Evolutionary conservation across 163 green algal species (phyloP).

Genomic region (Chlamydomonas reinhardtii): DNA sequence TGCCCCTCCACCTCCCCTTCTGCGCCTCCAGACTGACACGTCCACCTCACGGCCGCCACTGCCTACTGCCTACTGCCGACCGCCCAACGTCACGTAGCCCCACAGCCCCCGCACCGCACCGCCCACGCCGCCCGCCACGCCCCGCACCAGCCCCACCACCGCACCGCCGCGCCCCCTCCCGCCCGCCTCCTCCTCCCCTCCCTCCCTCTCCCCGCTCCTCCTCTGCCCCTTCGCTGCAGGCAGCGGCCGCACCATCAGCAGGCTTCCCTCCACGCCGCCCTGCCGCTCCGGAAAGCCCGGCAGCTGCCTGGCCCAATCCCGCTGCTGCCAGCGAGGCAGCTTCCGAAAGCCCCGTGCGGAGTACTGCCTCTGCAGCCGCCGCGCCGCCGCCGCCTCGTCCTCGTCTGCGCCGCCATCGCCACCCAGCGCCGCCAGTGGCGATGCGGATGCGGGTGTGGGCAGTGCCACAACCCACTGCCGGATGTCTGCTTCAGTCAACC

Average conservation of each 20-base stretch:
- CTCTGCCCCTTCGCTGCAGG: background rate
- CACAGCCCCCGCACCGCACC: slow-evolving; percentile 7
- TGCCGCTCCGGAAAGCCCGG: slow-evolving; percentile 2
- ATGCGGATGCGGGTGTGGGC: background rate
- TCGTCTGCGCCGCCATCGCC: background rate
- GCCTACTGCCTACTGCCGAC: background rate
- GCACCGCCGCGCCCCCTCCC: background rate
- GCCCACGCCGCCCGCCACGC: background rate
- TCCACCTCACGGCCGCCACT: too few species aligned
- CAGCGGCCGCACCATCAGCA: background rate
- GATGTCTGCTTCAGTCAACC: slow-evolving; percentile 1
- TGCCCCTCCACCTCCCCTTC: too few species aligned
- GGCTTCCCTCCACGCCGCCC: background rate
- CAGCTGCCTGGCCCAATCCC: slow-evolving; percentile 4
- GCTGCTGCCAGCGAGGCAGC: background rate
- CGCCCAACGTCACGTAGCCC: slow-evolving; percentile 21
- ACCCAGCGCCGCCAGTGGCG: too few species aligned
- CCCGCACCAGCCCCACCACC: background rate
- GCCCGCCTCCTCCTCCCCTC: background rate
- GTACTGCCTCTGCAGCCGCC: background rate
- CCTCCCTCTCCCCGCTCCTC: background rate
- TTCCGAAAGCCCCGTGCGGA: background rate
- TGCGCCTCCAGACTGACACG: too few species aligned
- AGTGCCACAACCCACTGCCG: slow-evolving; percentile 12
- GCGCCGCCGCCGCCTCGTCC: background rate